A percentile compares a stretch with the other conserved stretches of the same genome.
Conservation (phyloP, 176 grass and related monocot species). For the Microstegium vimineum region DNA sequence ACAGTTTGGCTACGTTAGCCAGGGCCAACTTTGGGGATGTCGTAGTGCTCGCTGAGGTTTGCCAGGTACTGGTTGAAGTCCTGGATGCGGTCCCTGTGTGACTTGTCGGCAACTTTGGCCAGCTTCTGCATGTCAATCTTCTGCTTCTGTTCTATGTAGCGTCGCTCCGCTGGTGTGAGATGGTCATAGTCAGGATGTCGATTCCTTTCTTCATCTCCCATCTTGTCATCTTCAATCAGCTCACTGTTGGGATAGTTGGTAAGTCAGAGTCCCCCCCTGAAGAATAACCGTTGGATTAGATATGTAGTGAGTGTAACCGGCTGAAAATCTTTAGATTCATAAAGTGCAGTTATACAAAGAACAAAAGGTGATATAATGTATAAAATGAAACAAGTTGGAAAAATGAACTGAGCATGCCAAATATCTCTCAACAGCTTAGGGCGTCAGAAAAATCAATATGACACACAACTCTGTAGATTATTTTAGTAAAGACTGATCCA, state of each 20-base stretch:
- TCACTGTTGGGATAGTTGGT: conserved; percentile 35
- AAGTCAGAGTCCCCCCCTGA: conserved; percentile 53
- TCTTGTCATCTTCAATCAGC: conserved; percentile 39
- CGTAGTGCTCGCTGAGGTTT: conserved; percentile 93
- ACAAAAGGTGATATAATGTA: background rate
- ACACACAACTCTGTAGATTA: background rate
- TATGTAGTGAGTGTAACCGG: background rate
- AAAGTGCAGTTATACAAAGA: background rate
- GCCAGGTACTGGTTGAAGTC: conserved; percentile 86
- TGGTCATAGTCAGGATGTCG: conserved; percentile 38
- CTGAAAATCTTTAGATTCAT: background rate
- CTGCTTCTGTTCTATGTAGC: conserved; percentile 82
- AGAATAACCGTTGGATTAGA: background rate
- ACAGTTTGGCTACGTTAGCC: conserved; percentile 37
- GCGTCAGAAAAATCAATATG: background rate
- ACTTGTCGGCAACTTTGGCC: conserved; percentile 81
- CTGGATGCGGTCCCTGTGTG: conserved; percentile 72
- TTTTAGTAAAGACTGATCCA: background rate
- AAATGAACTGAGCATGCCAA: background rate
- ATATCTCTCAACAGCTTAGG: background rate
- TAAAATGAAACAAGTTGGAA: background rate
- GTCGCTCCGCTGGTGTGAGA: conserved; percentile 68
- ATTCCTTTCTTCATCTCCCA: conserved; percentile 48
- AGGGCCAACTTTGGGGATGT: conserved; percentile 93
- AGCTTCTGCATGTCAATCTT: conserved; percentile 58